phyloP scores from a whole-genome alignment of 345 rosid species.

The Raphanus sativus region DNA sequence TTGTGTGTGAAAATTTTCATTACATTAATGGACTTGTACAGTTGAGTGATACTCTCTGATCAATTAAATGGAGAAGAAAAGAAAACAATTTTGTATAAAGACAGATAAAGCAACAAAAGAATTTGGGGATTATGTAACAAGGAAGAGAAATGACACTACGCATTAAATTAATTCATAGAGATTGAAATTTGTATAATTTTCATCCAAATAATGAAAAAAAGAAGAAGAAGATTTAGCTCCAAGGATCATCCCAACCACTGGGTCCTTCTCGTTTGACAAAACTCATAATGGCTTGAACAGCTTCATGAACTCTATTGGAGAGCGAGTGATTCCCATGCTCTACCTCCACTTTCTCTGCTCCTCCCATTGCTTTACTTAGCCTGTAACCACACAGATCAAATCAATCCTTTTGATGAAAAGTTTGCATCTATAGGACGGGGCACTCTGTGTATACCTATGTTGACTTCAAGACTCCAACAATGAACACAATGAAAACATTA shows the following conservation, averaged over 20 bases:
- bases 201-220: neutral
- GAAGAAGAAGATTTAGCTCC: slow-evolving; percentile 54
- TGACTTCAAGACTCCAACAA: neutral
- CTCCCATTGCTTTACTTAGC: slow-evolving; percentile 92
- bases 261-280: slow-evolving; percentile 88
- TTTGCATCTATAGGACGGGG: neutral
- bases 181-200: slow-evolving; percentile 3
- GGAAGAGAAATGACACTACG: neutral
- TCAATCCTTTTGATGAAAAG: neutral
- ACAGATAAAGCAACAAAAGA: slow-evolving; percentile 1
- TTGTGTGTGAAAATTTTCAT: neutral
- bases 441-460: neutral
- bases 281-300: slow-evolving; percentile 66
- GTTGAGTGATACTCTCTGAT: neutral
- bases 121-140: slow-evolving; percentile 17
- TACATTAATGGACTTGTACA: neutral
- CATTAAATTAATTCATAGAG: slow-evolving; percentile 8
- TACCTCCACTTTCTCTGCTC: slow-evolving; percentile 86
- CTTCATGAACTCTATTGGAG: slow-evolving; percentile 77
- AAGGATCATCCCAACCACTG: slow-evolving; percentile 97
- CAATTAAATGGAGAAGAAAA: neutral
- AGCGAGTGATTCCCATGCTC: slow-evolving; percentile 94
- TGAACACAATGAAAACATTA: neutral
- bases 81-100: neutral
- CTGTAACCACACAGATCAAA: slow-evolving; percentile 43